These are phyloP conservation scores for Didymella keratinophila DNA, from an alignment of 2,329 filamentous ascomycete genomes.

Conservation along the genomic window DNA sequence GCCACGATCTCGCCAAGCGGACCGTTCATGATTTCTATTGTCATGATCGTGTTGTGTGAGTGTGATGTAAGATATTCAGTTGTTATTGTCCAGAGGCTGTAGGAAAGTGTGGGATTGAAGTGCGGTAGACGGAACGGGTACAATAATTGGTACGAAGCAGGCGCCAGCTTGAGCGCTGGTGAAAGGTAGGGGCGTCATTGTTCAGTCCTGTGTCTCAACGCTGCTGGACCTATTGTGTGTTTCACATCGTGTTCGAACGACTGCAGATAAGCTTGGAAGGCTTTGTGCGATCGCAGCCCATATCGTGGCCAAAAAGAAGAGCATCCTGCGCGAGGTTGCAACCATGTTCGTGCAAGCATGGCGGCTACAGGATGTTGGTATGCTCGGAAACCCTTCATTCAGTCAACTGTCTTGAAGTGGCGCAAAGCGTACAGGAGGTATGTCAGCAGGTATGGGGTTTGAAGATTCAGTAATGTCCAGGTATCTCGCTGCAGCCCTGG, in stretches of 20 bases:
- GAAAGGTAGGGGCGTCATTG: neutral
- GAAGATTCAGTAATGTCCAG: too few relatives aligned
- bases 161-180: neutral
- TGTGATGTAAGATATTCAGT: too few relatives aligned
- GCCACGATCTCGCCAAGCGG: neutral
- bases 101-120: neutral
- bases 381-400: too few relatives aligned
- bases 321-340: neutral
- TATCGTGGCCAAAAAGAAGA: neutral
- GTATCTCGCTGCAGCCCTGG: too few relatives aligned
- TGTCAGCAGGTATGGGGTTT: too few relatives aligned
- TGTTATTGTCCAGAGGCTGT: too few relatives aligned
- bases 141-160: neutral
- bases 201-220: neutral
- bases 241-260: neutral
- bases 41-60: neutral
- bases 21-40: neutral
- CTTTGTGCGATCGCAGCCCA: neutral
- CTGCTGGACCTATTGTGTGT: neutral
- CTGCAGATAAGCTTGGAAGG: neutral
- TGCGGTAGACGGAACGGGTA: neutral
- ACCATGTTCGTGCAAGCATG: neutral
- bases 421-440: too few relatives aligned
- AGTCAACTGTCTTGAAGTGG: too few relatives aligned
- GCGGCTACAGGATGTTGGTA: too few relatives aligned